Percentiles rank a stretch among this genome's conserved stretches.
phyloP scores from a whole-genome alignment of 257 asterid species.

The Craterostigma plantagineum region DNA sequence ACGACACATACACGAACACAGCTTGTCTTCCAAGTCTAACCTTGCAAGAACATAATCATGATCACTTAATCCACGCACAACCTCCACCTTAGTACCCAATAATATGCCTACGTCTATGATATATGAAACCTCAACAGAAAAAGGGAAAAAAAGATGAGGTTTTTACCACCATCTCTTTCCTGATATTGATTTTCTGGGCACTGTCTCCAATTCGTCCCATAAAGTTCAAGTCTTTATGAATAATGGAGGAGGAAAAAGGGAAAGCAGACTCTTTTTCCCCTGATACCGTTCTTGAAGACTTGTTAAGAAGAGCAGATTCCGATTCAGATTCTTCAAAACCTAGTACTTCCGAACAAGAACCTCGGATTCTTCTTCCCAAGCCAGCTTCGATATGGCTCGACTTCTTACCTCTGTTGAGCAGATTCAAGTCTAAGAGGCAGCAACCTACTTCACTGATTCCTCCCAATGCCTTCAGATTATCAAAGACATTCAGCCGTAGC shows the following conservation, averaged over 20 bases:
- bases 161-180: too few species aligned
- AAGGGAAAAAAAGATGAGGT: too few species aligned
- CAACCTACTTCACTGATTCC: conserved; percentile 34
- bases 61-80: too few species aligned
- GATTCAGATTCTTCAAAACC: conserved; percentile 58
- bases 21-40: too few species aligned
- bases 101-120: too few species aligned
- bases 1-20: too few species aligned
- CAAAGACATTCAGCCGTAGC: conserved; percentile 45
- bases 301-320: conserved; percentile 50
- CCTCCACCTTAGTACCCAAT: too few species aligned
- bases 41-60: too few species aligned
- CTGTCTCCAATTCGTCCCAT: too few species aligned
- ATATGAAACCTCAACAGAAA: too few species aligned
- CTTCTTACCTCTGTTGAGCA: conserved; percentile 25
- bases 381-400: conserved; percentile 33
- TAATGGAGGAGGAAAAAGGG: conserved; percentile 17
- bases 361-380: conserved; percentile 9
- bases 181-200: too few species aligned
- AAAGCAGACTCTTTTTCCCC: conserved; percentile 47
- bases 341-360: conserved; percentile 52
- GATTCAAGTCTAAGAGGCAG: conserved; percentile 35
- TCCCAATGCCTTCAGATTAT: conserved; percentile 21
- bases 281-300: conserved; percentile 83
- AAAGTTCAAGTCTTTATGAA: conserved; percentile 28